Conservation (phyloP, 2,329 filamentous ascomycete species). For the Tolypocladium ovalisporum region DNA sequence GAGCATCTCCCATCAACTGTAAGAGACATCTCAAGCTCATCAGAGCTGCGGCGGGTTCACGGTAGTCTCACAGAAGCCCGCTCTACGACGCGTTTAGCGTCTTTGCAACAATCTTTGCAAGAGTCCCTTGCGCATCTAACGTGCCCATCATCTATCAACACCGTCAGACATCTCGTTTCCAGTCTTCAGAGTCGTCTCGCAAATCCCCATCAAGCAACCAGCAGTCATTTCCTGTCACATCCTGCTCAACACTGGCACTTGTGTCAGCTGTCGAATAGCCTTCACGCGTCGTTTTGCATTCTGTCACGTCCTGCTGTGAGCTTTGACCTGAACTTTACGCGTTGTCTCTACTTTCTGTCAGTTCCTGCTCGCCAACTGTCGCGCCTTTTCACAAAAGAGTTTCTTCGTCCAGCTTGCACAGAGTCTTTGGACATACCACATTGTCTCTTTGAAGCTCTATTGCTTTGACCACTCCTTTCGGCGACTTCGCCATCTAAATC, state of each 20-base stretch:
- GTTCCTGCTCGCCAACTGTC: not conserved
- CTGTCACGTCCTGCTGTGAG: not conserved
- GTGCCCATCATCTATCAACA: not conserved
- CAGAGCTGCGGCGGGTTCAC: not conserved
- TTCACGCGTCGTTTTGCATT: not conserved
- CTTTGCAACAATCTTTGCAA: no score
- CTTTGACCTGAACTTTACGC: not conserved
- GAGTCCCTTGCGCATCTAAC: not conserved
- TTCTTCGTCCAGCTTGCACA: no score
- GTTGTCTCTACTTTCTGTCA: not conserved
- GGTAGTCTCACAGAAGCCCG: not conserved
- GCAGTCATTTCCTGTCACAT: not conserved
- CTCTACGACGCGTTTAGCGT: not conserved
- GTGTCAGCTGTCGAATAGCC: no score
- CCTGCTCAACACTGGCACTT: not conserved
- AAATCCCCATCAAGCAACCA: not conserved
- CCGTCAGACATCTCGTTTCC: not conserved
- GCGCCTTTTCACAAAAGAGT: not conserved
- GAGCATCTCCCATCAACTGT: not conserved
- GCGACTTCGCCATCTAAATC: not conserved
- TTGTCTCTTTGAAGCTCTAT: no score
- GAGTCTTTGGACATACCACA: no score
- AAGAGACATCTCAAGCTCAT: not conserved
- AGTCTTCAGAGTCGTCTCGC: not conserved
- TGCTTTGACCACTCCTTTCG: not conserved